phyloP scores from a whole-genome alignment of 306 rosid genomes.

The Hippophae rhamnoides region DNA sequence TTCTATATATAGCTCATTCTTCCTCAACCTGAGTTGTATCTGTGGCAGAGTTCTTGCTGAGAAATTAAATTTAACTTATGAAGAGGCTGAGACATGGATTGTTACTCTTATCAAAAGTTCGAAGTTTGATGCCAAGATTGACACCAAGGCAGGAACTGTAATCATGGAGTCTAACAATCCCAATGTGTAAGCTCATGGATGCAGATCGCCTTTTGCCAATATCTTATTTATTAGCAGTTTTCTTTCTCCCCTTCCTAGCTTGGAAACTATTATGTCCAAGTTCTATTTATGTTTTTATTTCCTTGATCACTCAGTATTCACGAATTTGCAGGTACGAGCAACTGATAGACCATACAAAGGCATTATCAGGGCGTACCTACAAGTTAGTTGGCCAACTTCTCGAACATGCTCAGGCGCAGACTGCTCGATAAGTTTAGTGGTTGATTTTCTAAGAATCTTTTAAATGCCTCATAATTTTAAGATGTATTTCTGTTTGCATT shows the following conservation, averaged over 20 bases:
- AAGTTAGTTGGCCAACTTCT: conserved; percentile 61
- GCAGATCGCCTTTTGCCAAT: conserved; percentile 1
- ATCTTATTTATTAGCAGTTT: no score
- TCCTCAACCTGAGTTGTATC: not conserved
- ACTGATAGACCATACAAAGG: conserved; percentile 79
- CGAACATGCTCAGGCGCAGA: conserved; percentile 61
- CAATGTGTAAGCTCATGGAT: conserved; percentile 58
- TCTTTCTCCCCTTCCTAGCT: no score
- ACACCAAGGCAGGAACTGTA: conserved; percentile 59
- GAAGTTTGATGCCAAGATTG: conserved; percentile 84
- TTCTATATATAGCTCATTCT: not conserved
- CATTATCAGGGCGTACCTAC: conserved; percentile 65
- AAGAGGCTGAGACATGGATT: conserved; percentile 97
- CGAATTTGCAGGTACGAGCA: conserved; percentile 66
- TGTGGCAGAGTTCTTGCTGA: conserved; percentile 80
- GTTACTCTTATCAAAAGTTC: conserved; percentile 68
- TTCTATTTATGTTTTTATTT: not conserved
- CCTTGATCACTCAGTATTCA: not conserved
- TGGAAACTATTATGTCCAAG: not conserved
- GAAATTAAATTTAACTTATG: conserved; percentile 76
- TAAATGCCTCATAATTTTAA: no score
- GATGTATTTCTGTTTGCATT: no score
- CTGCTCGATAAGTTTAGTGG: conserved; percentile 34
- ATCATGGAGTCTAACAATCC: conserved; percentile 79
- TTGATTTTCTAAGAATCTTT: conserved; percentile 8